Evolutionary conservation across 2,329 filamentous ascomycete species (phyloP).

Genomic region (Daldinia sp.): DNA sequence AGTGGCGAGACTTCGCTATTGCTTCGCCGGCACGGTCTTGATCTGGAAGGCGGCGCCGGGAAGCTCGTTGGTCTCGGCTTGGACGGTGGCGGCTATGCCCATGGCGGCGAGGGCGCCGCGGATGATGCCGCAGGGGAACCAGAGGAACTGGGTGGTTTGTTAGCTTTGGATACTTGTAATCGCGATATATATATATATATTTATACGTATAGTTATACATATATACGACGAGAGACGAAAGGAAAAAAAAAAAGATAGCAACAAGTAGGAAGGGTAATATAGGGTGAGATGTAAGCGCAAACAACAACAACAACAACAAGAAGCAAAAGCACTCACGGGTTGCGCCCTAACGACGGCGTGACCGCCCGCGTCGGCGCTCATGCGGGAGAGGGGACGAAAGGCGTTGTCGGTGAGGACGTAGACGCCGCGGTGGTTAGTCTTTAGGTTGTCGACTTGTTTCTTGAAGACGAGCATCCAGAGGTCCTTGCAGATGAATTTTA

Average conservation of each 20-base stretch:
- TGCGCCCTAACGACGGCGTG: slow-evolving; percentile 79
- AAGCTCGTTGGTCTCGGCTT: slow-evolving; percentile 87
- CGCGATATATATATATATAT: neutral
- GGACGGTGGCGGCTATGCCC: slow-evolving; percentile 89
- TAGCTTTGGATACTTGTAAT: too few relatives aligned
- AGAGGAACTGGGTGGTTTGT: slow-evolving; percentile 72
- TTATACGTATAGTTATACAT: neutral
- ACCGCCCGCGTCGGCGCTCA: slow-evolving; percentile 82
- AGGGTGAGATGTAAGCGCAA: too few relatives aligned
- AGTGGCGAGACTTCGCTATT: slow-evolving; percentile 2
- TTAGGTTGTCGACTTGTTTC: slow-evolving; percentile 98
- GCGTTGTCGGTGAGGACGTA: slow-evolving; percentile 94
- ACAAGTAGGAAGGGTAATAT: slow-evolving; percentile 4
- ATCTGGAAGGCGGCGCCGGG: slow-evolving; percentile 95
- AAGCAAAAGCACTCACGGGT: slow-evolving; percentile 71
- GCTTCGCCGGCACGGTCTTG: slow-evolving; percentile 77
- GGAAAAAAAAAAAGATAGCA: neutral
- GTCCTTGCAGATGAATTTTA: slow-evolving; percentile 99
- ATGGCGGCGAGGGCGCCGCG: slow-evolving; percentile 90
- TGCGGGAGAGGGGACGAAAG: slow-evolving; percentile 87
- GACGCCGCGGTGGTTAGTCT: slow-evolving; percentile 96
- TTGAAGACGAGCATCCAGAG: slow-evolving; percentile 93
- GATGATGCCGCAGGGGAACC: slow-evolving; percentile 94
- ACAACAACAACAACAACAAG: too few relatives aligned
- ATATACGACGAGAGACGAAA: slow-evolving; percentile 18